A percentile compares a stretch with the other conserved stretches of the same genome.
phyloP scores from a whole-genome alignment of 495 filamentous ascomycete genomes.

The Aspergillus coremiiformis region DNA sequence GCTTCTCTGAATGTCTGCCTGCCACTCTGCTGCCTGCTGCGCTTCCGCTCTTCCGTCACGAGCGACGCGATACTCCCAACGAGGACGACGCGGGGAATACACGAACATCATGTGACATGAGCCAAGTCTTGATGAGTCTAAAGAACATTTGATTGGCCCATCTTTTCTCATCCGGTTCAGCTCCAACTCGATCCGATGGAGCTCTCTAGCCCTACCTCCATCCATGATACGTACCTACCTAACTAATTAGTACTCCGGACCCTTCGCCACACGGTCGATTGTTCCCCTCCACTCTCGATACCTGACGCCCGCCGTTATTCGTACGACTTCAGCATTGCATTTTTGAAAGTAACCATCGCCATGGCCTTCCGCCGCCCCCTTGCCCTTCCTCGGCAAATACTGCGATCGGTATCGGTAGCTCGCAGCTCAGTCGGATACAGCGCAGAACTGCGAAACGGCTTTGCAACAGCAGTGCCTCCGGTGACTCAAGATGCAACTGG shows the following conservation, averaged over 20 bases:
- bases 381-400: constrained; percentile 26
- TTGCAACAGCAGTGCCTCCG: constrained; percentile 65
- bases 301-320: not conserved
- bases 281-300: not conserved
- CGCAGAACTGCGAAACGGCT: constrained; percentile 19
- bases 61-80: constrained; percentile 13
- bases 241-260: too few species aligned
- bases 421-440: constrained; percentile 22
- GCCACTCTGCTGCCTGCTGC: constrained; percentile 20
- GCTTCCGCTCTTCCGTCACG: not conserved
- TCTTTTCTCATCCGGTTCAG: not conserved
- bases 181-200: too few species aligned
- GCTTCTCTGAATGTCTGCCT: constrained; percentile 1
- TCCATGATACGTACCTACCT: too few species aligned
- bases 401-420: constrained; percentile 21
- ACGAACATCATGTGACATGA: constrained; percentile 35
- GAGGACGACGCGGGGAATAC: constrained; percentile 26
- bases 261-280: not conserved
- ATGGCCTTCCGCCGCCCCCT: constrained; percentile 37
- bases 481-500: constrained; percentile 62
- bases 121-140: constrained; percentile 26
- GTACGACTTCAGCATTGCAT: not conserved
- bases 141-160: constrained; percentile 25
- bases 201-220: too few species aligned
- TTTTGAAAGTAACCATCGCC: not conserved